Evolutionary conservation across 208 protist species (phyloP), one percentile per base, ranked within the genome.

Genomic region (Herpetomonas samuelpessoai): DNA sequence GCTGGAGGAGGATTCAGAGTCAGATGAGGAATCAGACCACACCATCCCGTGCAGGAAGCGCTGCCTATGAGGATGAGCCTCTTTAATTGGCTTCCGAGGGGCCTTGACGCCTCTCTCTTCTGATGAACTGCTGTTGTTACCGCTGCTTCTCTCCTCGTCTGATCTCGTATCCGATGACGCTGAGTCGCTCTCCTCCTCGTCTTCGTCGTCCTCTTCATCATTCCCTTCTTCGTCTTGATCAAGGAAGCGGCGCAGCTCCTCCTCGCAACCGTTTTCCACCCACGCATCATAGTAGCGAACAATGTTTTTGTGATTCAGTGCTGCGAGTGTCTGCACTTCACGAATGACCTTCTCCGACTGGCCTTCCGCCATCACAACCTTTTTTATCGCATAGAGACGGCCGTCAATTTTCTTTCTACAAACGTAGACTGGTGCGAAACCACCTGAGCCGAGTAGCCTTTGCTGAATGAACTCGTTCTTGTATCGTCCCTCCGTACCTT

Each of bases 261-360:
- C 83, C 44, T 88, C 80, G 44, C 78, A 90, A n/a, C 88, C 88
- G 56, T 85, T 79, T 46, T 92, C 88, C 12, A 91, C 75, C 86
- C 88, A 95, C 21, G 85, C 88, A 68, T 95, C 83, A 58, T 92
- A 95, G 68, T 95, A 95, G 26, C 88, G 85, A 10, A 95, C 88
- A 56, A 95, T 85, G 59, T 91, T 83, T 50, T 79, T 83, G 66
- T 95, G 85, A 59, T 81, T 90, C 2, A 95, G 70, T 16, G 78
- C 61, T 0, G 88, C 77, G 38, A 95, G 62, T 45, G 82, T 95
- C 50, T 89, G 74, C 35, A 95, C 88, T 47, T 95, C 88, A 25
- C 84, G 68, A 49, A 91, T 51, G 0, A 83, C 72, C 41, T 81
- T 84, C 26, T 79, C 74, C 14, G 76, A 77, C 45, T 88, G 72